A percentile compares a stretch with the other conserved stretches of the same genome.
Conservation (phyloP, 306 rosid species). For the Prunus padus region DNA sequence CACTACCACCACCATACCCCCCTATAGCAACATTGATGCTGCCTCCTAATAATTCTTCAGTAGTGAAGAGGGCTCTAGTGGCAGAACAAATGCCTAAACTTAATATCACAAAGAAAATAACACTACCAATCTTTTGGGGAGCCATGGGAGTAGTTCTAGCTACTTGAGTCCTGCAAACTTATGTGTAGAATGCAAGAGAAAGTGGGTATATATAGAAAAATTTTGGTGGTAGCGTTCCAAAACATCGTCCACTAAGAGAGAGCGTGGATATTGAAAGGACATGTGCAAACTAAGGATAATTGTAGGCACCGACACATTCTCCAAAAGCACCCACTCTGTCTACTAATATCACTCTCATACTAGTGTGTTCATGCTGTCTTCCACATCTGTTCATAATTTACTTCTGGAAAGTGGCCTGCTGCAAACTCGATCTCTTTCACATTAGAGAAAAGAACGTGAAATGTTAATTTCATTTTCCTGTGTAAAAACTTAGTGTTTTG, state of each 20-base stretch:
- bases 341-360: background rate
- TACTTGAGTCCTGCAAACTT: conserved; percentile 21
- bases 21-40: conserved; percentile 8
- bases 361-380: conserved; percentile 66
- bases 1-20: conserved; percentile 9
- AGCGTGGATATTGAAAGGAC: conserved; percentile 19
- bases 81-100: conserved; percentile 46
- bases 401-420: background rate
- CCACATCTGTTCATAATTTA: conserved; percentile 32
- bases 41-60: background rate
- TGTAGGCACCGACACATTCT: background rate
- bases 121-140: conserved; percentile 20
- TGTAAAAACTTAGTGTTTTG: background rate
- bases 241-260: conserved; percentile 15
- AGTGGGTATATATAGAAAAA: conserved; percentile 29
- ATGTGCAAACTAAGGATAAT: conserved; percentile 10
- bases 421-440: conserved; percentile 1
- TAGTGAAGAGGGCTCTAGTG: conserved; percentile 42
- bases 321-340: background rate
- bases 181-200: conserved; percentile 16
- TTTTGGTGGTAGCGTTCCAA: background rate
- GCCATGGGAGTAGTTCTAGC: conserved; percentile 30
- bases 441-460: background rate
- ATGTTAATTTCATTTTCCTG: background rate
- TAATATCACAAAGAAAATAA: conserved; percentile 32